Evolutionary conservation across 345 rosid species (phyloP), one percentile per base, ranked within the genome.

Genomic region (Hypericum perforatum): DNA sequence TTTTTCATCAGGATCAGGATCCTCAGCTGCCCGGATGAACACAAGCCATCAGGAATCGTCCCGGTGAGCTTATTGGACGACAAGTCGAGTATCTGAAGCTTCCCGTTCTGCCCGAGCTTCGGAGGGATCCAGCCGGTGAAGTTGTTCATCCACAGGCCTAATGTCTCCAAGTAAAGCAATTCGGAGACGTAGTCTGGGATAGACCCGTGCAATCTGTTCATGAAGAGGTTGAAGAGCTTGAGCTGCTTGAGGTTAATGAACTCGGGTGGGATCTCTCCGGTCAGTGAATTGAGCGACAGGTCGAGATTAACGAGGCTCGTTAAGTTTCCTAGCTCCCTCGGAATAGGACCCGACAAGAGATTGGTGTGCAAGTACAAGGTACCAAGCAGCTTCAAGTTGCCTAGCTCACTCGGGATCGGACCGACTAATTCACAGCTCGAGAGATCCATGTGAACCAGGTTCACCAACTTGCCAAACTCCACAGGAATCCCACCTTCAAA

Each of bases 41-140:
- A 67, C 3, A 67, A 53, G n/a, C 36, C 63, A 13, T 42, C 45
- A 8, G 71, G 71, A 50, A 67, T 61, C 11, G 55, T 67, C 7
- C 98, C 95, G 2, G 98, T 87, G 60, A 91, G 86, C 74, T 87
- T 91, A 70, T 91, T 91, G 5, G 86, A 75, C 4, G 98, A 91
- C 66, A 91, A 69, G 57, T 91, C 98, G 8, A 91, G 77, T 74
- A 63, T 62, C 37, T 70, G 62, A 15, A 91, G 59, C 67, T 70
- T 76, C 43, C 92, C 85, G 60, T 78, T 91, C 63, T 57, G 58
- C 59, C 98, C 98, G 1, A 91, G 95, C 47, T 63, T 73, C 5
- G 65, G 32, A 47, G 98, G 98, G 60, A 87, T 81, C 56, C 68
- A 58, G 5, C 98, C 98, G 0, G 96, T 91, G 79, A 87, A 91